Percentiles rank a stretch among this genome's conserved stretches.
phyloP scores from a whole-genome alignment of 2,329 filamentous ascomycete species.

The Curvularia sp. region DNA sequence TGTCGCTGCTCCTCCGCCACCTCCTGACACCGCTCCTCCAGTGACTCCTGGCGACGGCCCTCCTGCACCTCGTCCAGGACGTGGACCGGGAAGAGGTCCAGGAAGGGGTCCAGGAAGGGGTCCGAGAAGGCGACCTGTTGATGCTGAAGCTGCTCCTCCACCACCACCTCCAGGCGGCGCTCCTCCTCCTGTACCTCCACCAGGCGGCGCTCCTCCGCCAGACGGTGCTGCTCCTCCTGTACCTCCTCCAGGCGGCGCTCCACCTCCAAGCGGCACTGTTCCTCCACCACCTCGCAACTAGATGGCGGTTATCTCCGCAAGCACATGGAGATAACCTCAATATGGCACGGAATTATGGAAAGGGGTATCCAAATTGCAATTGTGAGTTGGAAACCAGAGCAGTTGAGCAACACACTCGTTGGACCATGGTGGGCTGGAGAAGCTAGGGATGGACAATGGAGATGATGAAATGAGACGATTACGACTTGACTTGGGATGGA shows the following conservation, averaged over 20 bases:
- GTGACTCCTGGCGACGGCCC: background rate
- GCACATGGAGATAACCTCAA: background rate
- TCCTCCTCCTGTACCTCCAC: background rate
- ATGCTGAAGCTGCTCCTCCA: background rate
- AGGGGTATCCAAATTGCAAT: background rate
- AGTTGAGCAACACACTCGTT: background rate
- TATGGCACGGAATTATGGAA: background rate
- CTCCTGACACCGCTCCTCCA: background rate
- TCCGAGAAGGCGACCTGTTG: background rate
- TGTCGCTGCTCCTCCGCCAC: background rate
- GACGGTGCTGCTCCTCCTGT: background rate
- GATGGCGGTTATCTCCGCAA: background rate
- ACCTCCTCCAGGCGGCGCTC: background rate
- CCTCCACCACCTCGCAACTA: background rate
- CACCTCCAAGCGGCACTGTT: background rate
- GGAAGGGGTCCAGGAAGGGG: no score
- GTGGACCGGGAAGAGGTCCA: background rate
- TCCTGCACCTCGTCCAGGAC: background rate
- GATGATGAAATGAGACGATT: background rate
- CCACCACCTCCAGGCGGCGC: background rate
- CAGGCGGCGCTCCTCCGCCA: background rate
- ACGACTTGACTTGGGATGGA: background rate
- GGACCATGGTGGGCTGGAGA: background rate
- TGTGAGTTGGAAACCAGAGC: background rate
- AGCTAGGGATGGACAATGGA: background rate